Evolutionary conservation across 176 grass and related monocot species (phyloP).

Genomic region (Panicum miliaceum): DNA sequence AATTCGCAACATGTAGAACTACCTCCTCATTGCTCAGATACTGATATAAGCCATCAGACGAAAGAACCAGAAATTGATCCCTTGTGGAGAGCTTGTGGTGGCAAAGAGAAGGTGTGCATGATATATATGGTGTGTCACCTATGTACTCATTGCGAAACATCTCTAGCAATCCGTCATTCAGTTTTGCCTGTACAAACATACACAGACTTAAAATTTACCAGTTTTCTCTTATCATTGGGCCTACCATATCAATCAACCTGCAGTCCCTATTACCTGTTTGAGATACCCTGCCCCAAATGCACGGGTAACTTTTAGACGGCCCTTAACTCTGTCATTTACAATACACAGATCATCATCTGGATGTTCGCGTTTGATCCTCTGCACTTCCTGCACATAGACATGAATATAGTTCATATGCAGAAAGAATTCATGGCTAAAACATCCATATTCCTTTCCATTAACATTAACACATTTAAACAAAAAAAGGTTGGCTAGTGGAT

Average conservation of each 20-base stretch:
- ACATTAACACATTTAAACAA: background rate
- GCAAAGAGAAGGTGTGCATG: slow-evolving; percentile 77
- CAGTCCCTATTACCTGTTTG: slow-evolving; percentile 73
- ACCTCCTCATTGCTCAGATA: slow-evolving; percentile 95
- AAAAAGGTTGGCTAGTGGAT: background rate
- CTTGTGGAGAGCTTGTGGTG: slow-evolving; percentile 69
- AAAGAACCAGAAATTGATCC: slow-evolving; percentile 90
- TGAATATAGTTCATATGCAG: background rate
- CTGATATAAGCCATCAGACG: slow-evolving; percentile 93
- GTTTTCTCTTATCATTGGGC: background rate
- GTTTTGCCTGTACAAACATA: slow-evolving; percentile 60
- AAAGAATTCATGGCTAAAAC: background rate
- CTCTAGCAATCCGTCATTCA: slow-evolving; percentile 80
- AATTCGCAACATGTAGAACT: slow-evolving; percentile 87
- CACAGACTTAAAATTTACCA: slow-evolving; percentile 22
- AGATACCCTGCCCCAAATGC: slow-evolving; percentile 95
- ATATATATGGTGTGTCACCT: slow-evolving; percentile 76
- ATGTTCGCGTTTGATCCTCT: slow-evolving; percentile 82
- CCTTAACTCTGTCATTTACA: slow-evolving; percentile 92
- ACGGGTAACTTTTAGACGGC: slow-evolving; percentile 83
- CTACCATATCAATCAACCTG: background rate
- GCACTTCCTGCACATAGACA: slow-evolving; percentile 69
- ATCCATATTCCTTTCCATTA: background rate
- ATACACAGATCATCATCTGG: slow-evolving; percentile 85
- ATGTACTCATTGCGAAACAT: slow-evolving; percentile 89